phyloP scores from a whole-genome alignment of 305 asterid species.

The Fraxinus nigra region DNA sequence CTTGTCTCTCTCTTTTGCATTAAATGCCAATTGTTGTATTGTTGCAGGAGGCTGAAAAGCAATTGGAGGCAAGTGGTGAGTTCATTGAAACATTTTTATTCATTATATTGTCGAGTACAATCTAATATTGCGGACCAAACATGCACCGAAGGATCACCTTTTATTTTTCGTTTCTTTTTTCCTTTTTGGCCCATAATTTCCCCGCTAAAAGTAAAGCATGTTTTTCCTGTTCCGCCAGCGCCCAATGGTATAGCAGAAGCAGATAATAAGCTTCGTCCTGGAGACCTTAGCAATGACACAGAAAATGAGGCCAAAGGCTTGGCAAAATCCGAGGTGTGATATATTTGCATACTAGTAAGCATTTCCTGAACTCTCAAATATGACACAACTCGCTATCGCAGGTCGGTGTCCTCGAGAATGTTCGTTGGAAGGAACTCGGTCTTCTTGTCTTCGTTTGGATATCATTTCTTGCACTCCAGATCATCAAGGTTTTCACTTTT shows the following conservation, averaged over 20 bases:
- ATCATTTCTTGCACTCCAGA: conserved; percentile 67
- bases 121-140: too few species aligned
- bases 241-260: not conserved
- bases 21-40: conserved; percentile 17
- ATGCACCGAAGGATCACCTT: not conserved
- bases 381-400: conserved; percentile 34
- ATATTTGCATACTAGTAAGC: not conserved
- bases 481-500: conserved; percentile 54
- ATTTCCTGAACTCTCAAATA: not conserved
- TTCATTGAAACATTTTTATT: conserved; percentile 9
- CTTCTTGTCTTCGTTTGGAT: conserved; percentile 42
- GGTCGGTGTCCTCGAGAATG: conserved; percentile 74
- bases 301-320: conserved; percentile 33
- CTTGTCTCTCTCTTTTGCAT: not conserved
- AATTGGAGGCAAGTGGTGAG: conserved; percentile 40
- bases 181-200: conserved; percentile 23
- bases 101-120: not conserved
- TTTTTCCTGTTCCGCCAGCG: not conserved
- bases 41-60: conserved; percentile 57
- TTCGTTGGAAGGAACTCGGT: conserved; percentile 83
- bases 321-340: conserved; percentile 53
- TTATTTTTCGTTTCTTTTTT: conserved; percentile 6
- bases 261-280: not conserved
- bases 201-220: not conserved
- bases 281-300: conserved; percentile 46